Base-by-base conservation (phyloP, 2,329 filamentous ascomycete species). In the Trichophyton benhamiae region DNA sequence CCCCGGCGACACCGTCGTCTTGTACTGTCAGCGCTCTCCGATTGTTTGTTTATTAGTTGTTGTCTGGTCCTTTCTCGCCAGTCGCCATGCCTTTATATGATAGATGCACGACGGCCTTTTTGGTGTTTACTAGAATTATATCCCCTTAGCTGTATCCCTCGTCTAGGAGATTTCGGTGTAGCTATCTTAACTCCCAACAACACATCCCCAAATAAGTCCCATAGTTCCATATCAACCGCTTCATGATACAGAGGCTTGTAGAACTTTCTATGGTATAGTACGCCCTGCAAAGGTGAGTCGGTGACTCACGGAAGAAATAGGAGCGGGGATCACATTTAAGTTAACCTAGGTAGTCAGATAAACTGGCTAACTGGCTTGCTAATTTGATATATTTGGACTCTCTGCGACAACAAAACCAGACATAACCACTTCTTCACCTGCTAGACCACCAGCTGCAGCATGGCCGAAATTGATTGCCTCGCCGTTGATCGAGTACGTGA, bases 401-500 rank as follows among this genome's bases (percentile, higher is more conserved):
- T 7, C 27, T 30, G 27, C 27, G 3, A 38, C 13, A 38, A 3
- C 33, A 4, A 38, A 9, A 38, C 11, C 11, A 8, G 11, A 36
- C 8, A 36, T 0, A 38, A 13, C 9, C 33, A 13, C 33, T 44
- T 6, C n/a, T 4, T 15, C n/a, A 44, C 20, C 15, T 5, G n/a
- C 4, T n/a, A 20, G 41, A 3, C n/a, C 15, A n/a, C 13, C n/a
- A n/a, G 0, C 15, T 2, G 3, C 60, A 58, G 15, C 9, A 61
- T 61, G 60, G 60, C 27, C 6, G 22, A 58, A 13, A 61, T 58
- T 22, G 60, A 61, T 9, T 30, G 20, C 6, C 55, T 61, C 48
- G 52, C 27, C 15, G 13, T 61, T 20, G 49, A 58, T 13, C 49
- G 36, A 41, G 60, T 61, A 48, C 9, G 60, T 60, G n/a, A 9